Conservation (phyloP, 1,284 basidiomycete genomes). For the Fomitopsis schrenkii region DNA sequence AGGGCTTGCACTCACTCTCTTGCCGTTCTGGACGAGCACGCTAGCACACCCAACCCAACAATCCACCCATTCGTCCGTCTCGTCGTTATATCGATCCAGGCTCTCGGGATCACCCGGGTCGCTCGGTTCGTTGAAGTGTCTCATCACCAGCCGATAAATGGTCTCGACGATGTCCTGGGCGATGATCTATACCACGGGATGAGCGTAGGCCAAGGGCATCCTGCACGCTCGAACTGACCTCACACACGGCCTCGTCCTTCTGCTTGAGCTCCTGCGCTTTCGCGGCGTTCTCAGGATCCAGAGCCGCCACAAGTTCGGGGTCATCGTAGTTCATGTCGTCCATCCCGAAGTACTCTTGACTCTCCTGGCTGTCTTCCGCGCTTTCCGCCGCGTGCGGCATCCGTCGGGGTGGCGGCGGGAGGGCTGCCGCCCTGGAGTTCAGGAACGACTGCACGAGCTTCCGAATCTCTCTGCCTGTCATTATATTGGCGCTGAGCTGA, state of each 20-base stretch:
- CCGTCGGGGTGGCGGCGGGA: slow-evolving; percentile 43
- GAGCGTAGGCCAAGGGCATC: neutral
- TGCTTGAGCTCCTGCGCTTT: slow-evolving; percentile 26
- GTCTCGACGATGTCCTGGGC: slow-evolving; percentile 50
- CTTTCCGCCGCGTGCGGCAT: slow-evolving; percentile 23
- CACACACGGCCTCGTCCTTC: slow-evolving; percentile 39
- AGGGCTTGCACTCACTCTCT: slow-evolving; percentile 15
- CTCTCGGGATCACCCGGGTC: slow-evolving; percentile 25
- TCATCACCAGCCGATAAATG: slow-evolving; percentile 62
- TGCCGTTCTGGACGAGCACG: slow-evolving; percentile 59
- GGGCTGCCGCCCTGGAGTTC: slow-evolving; percentile 47
- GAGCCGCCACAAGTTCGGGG: slow-evolving; percentile 48
- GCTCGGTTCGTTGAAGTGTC: slow-evolving; percentile 38
- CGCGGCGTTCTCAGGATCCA: slow-evolving; percentile 31
- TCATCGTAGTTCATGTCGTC: slow-evolving; percentile 55
- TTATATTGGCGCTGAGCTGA: slow-evolving; percentile 27
- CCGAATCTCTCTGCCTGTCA: slow-evolving; percentile 54
- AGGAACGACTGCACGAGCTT: slow-evolving; percentile 64
- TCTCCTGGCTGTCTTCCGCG: slow-evolving; percentile 55
- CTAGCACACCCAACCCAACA: slow-evolving; percentile 78
- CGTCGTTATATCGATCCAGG: slow-evolving; percentile 26
- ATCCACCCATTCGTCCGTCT: slow-evolving; percentile 57
- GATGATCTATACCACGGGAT: slow-evolving; percentile 39
- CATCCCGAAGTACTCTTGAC: slow-evolving; percentile 67
- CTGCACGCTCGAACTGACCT: slow-evolving; percentile 28